These are phyloP conservation scores for Citrus trifoliata DNA, from an alignment of 345 rosid genomes.

Conservation along the genomic window DNA sequence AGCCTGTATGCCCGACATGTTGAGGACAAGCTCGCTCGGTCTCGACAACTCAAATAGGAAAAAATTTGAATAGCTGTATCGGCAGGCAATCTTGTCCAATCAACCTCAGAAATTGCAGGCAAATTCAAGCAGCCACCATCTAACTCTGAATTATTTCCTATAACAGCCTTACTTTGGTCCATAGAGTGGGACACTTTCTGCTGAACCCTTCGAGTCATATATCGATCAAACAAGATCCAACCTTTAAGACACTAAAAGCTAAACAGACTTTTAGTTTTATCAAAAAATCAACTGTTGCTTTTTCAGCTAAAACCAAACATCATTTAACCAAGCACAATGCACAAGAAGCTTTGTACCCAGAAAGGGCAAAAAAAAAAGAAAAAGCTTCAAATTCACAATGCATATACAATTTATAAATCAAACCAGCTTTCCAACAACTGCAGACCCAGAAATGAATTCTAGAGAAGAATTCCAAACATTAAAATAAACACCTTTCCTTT, in stretches of 20 bases:
- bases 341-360: not conserved
- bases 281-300: not conserved
- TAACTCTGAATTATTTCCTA: slow-evolving; percentile 16
- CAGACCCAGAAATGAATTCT: not conserved
- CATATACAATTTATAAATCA: not conserved
- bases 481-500: not conserved
- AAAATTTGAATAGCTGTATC: slow-evolving; percentile 31
- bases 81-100: slow-evolving; percentile 41
- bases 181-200: slow-evolving; percentile 22
- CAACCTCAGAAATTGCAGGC: slow-evolving; percentile 3
- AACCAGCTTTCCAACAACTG: not conserved
- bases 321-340: not conserved
- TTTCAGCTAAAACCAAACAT: not conserved
- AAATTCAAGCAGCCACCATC: slow-evolving; percentile 15
- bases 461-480: not conserved
- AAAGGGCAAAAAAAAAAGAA: not conserved
- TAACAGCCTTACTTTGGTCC: slow-evolving; percentile 11
- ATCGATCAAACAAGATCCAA: slow-evolving; percentile 10
- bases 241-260: not conserved
- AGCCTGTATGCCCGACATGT: slow-evolving; percentile 30
- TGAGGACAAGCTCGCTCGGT: slow-evolving; percentile 38
- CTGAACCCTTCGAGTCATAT: slow-evolving; percentile 27
- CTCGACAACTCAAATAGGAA: slow-evolving; percentile 28
- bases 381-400: not conserved
- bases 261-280: not conserved